Conservation (phyloP, 2,329 filamentous ascomycete species). For the Sclerotinia sclerotiorum region DNA sequence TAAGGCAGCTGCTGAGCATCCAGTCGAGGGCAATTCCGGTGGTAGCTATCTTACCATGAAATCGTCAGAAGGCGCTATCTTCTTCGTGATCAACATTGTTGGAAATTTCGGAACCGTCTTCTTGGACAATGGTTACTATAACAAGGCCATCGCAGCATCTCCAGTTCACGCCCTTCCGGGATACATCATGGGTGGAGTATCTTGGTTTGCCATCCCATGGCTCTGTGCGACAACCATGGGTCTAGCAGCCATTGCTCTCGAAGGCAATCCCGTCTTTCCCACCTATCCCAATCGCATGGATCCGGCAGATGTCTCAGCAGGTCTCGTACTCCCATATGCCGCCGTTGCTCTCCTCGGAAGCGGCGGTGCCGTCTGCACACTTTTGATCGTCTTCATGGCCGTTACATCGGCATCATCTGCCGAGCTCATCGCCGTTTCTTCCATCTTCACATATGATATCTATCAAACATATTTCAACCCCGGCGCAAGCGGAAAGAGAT, state of each 20-base stretch:
- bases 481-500: constrained; percentile 66
- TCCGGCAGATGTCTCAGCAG: constrained; percentile 73
- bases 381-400: constrained; percentile 86
- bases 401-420: constrained; percentile 77
- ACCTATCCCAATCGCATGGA: constrained; percentile 72
- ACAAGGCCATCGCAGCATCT: constrained; percentile 87
- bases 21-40: constrained; percentile 74
- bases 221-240: constrained; percentile 87
- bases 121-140: constrained; percentile 85
- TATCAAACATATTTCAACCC: constrained; percentile 88
- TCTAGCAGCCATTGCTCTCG: constrained; percentile 75
- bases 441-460: constrained; percentile 84
- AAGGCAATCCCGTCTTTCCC: constrained; percentile 69
- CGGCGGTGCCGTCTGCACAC: constrained; percentile 74
- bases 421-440: constrained; percentile 83
- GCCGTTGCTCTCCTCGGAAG: constrained; percentile 80
- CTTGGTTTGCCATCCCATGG: constrained; percentile 94
- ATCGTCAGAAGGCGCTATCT: constrained; percentile 76
- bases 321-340: constrained; percentile 80
- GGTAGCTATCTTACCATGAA: constrained; percentile 88
- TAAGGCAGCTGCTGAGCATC: constrained; percentile 65
- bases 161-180: constrained; percentile 84
- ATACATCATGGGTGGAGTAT: constrained; percentile 77
- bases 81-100: constrained; percentile 88
- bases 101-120: constrained; percentile 80